phyloP scores from a whole-genome alignment of 192 early-diverging fungal species.

The Coemansia sp. region DNA sequence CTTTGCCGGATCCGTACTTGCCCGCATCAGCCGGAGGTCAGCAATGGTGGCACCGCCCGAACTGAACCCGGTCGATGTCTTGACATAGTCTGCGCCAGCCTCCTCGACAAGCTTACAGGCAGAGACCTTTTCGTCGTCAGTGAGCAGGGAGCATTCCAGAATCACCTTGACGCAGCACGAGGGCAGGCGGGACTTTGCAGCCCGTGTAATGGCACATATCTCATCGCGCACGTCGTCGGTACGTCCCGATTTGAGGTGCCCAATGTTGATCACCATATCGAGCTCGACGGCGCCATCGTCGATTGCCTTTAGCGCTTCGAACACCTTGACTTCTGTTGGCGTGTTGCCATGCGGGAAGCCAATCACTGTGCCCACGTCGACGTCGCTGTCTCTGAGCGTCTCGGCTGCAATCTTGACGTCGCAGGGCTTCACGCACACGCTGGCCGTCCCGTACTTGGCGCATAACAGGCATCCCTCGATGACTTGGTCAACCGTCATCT shows the following conservation, averaged over 20 bases:
- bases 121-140: slow-evolving; percentile 56
- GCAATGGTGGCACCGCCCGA: slow-evolving; percentile 56
- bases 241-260: slow-evolving; percentile 54
- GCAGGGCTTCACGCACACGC: slow-evolving; percentile 67
- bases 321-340: slow-evolving; percentile 55
- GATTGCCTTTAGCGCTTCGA: slow-evolving; percentile 58
- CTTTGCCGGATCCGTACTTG: slow-evolving; percentile 31
- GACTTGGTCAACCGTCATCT: slow-evolving; percentile 59
- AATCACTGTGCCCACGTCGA: slow-evolving; percentile 63
- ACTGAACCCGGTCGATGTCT: slow-evolving; percentile 66
- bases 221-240: slow-evolving; percentile 53
- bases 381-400: slow-evolving; percentile 42
- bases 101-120: slow-evolving; percentile 50
- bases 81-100: slow-evolving; percentile 65
- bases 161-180: slow-evolving; percentile 62
- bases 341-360: slow-evolving; percentile 66
- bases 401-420: slow-evolving; percentile 58
- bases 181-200: slow-evolving; percentile 47
- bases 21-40: slow-evolving; percentile 60
- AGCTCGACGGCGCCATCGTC: slow-evolving; percentile 64
- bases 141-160: slow-evolving; percentile 63
- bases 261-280: slow-evolving; percentile 65
- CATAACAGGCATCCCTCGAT: slow-evolving; percentile 58
- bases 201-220: slow-evolving; percentile 36
- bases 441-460: slow-evolving; percentile 55